Percentiles rank a stretch among this genome's conserved stretches.
Evolutionary conservation across 371 early-diverging fungal species (phyloP).

Genomic region (Apophysomyces ossiformis): DNA sequence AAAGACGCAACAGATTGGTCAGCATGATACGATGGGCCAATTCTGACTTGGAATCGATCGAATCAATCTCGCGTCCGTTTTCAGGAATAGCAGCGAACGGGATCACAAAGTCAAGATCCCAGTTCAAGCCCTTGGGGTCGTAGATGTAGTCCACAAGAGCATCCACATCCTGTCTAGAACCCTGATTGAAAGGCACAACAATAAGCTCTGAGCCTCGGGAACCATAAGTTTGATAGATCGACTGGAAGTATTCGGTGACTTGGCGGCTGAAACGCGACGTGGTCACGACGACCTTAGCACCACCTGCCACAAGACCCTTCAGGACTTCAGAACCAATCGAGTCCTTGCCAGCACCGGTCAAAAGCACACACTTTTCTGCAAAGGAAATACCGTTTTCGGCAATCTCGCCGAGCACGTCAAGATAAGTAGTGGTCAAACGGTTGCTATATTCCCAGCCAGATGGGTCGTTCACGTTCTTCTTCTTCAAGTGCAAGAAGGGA

Average conservation of each 20-base stretch:
- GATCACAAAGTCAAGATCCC: constrained; percentile 94
- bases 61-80: constrained; percentile 86
- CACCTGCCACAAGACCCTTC: constrained; percentile 88
- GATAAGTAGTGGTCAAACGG: constrained; percentile 73
- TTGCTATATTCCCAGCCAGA: constrained; percentile 77
- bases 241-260: constrained; percentile 87
- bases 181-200: constrained; percentile 97
- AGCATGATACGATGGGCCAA: constrained; percentile 92
- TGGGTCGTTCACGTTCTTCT: constrained; percentile 63
- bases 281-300: constrained; percentile 91
- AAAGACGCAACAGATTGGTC: constrained; percentile 83
- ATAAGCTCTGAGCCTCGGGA: constrained; percentile 87
- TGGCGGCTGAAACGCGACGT: constrained; percentile 90
- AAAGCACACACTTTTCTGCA: constrained; percentile 79
- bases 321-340: constrained; percentile 92
- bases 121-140: constrained; percentile 83
- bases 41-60: constrained; percentile 87
- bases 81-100: constrained; percentile 96
- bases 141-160: constrained; percentile 88
- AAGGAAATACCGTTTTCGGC: constrained; percentile 83
- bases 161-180: constrained; percentile 83
- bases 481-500: constrained; percentile 81
- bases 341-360: constrained; percentile 92
- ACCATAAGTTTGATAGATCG: constrained; percentile 85
- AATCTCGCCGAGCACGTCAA: constrained; percentile 75